Evolutionary conservation across 78 protist species (phyloP), one percentile per base, ranked within the genome.

Genomic region (Protostelium mycophagum): DNA sequence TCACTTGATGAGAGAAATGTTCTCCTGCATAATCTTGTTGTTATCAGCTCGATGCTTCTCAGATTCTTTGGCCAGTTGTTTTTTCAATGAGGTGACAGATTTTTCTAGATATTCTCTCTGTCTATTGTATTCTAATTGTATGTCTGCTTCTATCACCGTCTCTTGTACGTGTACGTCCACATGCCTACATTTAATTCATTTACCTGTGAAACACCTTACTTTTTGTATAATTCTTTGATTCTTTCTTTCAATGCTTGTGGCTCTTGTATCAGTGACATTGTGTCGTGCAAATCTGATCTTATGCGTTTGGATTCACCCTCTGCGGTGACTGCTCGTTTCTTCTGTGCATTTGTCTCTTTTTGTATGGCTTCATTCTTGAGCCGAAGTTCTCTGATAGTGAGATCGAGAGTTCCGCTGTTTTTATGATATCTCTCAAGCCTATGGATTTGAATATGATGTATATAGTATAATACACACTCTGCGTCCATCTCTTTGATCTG

Each of bases 401-500:
- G 90, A 38, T 91, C 87, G 23, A 93, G 95, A n/a, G 85, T 9
- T 34, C 29, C 0, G 86, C 87, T 93, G 83, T 37, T 37, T 86
- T 89, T 84, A 91, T 93, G 94, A 90, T 90, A 90, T 38, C 31
- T 0, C 37, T 28, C 83, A 36, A 85, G 5, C 5, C 86, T 28
- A 25, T 34, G 5, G 73, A 51, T 5, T 25, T 51, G 73, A 51
- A 16, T 16, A 51, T 5, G 16, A 51, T 51, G 73, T 25, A 5
- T 51, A 5, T 51, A 5, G 37, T 28, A 28, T 1, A 34, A 0
- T 86, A 88, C 94, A 34, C 86, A 90, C 63, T 93, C 95, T 36
- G 10, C 35, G 86, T 96, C 96, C 94, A 93, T 94, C 86, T 89
- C 88, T 36, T 86, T n/a, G 88, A 93, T 90, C 91, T 95, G 93